Conservation (phyloP, 202 grass and related monocot genomes). For the Bolboschoenoplectus hybrid region DNA sequence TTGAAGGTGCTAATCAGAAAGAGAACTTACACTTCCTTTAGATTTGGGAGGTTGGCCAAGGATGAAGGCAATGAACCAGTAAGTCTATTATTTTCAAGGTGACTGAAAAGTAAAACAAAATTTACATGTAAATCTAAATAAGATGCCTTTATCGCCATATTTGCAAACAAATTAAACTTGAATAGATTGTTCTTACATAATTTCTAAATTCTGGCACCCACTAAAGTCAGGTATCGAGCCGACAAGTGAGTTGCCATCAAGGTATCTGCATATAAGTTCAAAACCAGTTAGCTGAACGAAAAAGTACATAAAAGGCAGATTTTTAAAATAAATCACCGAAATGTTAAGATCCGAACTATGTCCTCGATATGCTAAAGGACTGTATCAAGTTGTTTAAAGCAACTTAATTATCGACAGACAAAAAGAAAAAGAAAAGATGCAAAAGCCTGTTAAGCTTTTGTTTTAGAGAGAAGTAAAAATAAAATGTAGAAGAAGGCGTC, state of each 20-base stretch:
- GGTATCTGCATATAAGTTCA: slow-evolving; percentile 37
- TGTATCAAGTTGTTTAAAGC: neutral
- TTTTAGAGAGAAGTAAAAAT: neutral
- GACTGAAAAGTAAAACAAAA: slow-evolving; percentile 52
- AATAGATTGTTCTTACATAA: slow-evolving; percentile 42
- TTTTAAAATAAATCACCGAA: neutral
- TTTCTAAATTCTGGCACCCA: slow-evolving; percentile 38
- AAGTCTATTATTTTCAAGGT: slow-evolving; percentile 89
- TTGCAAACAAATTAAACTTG: slow-evolving; percentile 16
- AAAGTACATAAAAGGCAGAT: neutral
- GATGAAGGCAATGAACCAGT: slow-evolving; percentile 66
- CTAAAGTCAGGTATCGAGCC: slow-evolving; percentile 47
- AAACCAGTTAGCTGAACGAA: neutral
- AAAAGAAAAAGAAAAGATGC: neutral
- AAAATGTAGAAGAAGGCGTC: neutral
- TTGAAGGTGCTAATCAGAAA: neutral
- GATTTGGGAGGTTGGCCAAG: slow-evolving; percentile 64
- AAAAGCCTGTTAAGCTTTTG: neutral
- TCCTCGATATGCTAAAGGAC: neutral
- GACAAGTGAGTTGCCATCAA: slow-evolving; percentile 37
- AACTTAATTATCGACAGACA: neutral
- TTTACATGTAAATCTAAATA: slow-evolving; percentile 38
- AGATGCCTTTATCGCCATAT: neutral
- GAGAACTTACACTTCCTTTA: slow-evolving; percentile 87
- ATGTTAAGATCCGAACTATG: neutral